A percentile compares a stretch with the other conserved stretches of the same genome.
phyloP scores from a whole-genome alignment of 305 asterid genomes.

The Nicotiana rustica region DNA sequence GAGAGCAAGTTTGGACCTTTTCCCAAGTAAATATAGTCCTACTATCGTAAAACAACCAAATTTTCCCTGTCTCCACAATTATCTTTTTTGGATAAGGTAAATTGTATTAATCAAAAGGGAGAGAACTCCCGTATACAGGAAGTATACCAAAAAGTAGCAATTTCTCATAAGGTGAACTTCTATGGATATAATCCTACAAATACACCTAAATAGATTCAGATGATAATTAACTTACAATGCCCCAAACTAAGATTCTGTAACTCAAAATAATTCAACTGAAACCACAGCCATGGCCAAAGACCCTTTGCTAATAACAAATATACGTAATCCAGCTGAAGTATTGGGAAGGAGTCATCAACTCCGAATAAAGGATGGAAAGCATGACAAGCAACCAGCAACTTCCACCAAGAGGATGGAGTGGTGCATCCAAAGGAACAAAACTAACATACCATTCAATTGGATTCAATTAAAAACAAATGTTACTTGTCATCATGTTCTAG shows the following conservation, averaged over 20 bases:
- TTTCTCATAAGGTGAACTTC: neutral
- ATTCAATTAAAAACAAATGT: neutral
- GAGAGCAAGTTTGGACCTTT: no score
- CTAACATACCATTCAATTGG: slow-evolving; percentile 1
- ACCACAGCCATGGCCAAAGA: neutral
- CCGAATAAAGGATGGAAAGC: neutral
- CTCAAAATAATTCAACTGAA: slow-evolving; percentile 3
- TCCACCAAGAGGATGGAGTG: neutral
- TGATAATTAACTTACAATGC: slow-evolving; percentile 13
- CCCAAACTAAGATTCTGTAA: slow-evolving; percentile 19
- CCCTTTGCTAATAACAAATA: neutral
- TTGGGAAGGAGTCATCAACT: slow-evolving; percentile 15
- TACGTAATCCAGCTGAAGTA: neutral
- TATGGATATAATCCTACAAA: neutral
- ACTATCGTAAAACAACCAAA: neutral
- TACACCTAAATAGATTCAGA: neutral
- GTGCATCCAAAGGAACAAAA: neutral
- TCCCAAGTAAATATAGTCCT: no score
- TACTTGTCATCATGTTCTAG: neutral
- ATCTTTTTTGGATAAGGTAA: neutral
- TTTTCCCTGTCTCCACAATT: neutral
- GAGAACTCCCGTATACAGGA: no score
- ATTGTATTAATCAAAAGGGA: no score
- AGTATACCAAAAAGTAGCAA: no score
- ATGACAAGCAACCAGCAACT: neutral